phyloP scores from a whole-genome alignment of 139 green algal species.

The Astrephomene gubernaculifera region DNA sequence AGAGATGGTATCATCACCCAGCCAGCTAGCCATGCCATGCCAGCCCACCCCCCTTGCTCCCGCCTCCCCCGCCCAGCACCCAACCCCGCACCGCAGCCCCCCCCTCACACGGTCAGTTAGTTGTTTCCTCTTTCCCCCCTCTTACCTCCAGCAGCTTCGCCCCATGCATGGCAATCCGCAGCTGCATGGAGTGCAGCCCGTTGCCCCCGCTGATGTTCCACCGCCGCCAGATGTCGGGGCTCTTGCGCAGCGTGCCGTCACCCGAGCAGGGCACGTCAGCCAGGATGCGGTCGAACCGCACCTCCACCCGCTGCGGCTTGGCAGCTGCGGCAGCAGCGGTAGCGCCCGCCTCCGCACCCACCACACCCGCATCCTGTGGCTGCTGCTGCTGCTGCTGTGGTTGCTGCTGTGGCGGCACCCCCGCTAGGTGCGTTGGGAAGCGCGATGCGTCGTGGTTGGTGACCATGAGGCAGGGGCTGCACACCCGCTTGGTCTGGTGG shows the following conservation, averaged over 20 bases:
- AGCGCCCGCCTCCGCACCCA: not conserved
- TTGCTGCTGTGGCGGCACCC: not conserved
- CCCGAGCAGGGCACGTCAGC: constrained; percentile 97
- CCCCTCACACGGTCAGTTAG: too few relatives aligned
- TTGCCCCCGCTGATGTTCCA: constrained; percentile 87
- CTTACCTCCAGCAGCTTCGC: constrained; percentile 84
- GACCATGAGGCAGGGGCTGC: constrained; percentile 88
- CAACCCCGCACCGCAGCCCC: not conserved
- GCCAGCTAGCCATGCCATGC: too few relatives aligned
- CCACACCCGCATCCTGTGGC: not conserved
- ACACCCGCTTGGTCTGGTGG: constrained; percentile 97
- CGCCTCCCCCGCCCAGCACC: not conserved
- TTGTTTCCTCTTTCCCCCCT: not conserved
- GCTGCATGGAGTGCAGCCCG: constrained; percentile 93
- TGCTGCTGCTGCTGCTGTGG: not conserved
- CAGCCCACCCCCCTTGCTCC: not conserved
- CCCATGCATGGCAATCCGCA: constrained; percentile 89
- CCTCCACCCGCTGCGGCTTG: not conserved
- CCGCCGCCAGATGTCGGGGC: constrained; percentile 95
- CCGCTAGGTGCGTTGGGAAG: constrained; percentile 71
- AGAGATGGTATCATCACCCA: constrained; percentile 18
- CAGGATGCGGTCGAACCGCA: constrained; percentile 93
- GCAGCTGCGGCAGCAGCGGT: not conserved
- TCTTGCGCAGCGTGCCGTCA: constrained; percentile 98
- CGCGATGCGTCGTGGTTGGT: constrained; percentile 94